Conservation (phyloP, 129 eudicot genomes). For the Flaveria ramosissima region DNA sequence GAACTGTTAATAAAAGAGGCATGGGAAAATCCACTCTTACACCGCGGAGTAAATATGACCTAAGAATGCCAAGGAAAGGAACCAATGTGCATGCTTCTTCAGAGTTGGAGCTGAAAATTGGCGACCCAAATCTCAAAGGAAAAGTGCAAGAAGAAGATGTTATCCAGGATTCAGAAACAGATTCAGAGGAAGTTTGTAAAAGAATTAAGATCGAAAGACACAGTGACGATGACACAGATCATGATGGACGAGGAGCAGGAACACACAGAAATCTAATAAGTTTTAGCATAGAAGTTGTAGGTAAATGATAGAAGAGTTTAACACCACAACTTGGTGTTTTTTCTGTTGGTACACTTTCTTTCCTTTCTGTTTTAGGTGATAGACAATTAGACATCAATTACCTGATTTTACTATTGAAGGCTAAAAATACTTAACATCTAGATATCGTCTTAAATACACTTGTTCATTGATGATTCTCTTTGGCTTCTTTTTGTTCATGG, state of each 20-base stretch:
- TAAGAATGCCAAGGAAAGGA: neutral
- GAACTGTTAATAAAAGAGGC: neutral
- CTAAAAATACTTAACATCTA: neutral
- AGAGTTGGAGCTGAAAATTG: neutral
- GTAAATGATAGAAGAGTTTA: neutral
- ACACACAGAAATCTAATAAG: slow-evolving; percentile 1
- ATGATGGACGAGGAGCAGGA: neutral
- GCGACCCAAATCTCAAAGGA: neutral
- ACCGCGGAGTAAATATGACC: neutral
- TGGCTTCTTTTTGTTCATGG: slow-evolving; percentile 4
- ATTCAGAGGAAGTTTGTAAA: slow-evolving; percentile 15
- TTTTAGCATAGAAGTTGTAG: slow-evolving; percentile 1
- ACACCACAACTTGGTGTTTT: neutral
- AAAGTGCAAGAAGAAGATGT: neutral
- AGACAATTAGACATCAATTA: neutral
- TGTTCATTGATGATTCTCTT: neutral
- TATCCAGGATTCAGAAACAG: neutral
- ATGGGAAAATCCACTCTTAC: slow-evolving; percentile 5
- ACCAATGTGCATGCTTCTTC: neutral
- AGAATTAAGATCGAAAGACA: neutral
- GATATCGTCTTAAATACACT: neutral
- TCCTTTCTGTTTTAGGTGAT: neutral
- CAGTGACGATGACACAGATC: neutral
- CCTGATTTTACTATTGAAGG: neutral
- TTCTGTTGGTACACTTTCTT: neutral